phyloP scores from a whole-genome alignment of 2,329 filamentous ascomycete genomes.

The Aspergillus sergii region DNA sequence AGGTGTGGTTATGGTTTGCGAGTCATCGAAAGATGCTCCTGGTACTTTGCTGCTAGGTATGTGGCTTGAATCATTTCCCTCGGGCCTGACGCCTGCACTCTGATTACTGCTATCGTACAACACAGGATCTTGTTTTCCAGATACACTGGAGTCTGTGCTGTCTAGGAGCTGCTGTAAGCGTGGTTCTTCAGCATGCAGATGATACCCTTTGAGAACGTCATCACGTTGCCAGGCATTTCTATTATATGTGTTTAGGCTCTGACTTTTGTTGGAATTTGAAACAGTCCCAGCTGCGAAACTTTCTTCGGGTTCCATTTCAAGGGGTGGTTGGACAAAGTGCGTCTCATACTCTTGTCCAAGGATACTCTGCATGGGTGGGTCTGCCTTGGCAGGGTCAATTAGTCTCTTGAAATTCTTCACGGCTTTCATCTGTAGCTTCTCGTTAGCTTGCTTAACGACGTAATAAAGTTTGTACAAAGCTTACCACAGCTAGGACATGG shows the following conservation, averaged over 20 bases:
- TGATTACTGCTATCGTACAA: conserved; percentile 13
- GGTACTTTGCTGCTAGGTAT: conserved; percentile 24
- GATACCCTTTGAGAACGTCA: conserved; percentile 57
- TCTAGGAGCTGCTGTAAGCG: conserved; percentile 8
- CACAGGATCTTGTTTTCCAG: conserved; percentile 2
- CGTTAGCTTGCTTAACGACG: conserved; percentile 6
- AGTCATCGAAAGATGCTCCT: conserved; percentile 21
- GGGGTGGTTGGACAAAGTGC: conserved; percentile 60
- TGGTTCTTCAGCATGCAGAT: conserved; percentile 33
- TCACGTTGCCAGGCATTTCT: conserved; percentile 52
- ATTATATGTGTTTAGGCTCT: conserved; percentile 52
- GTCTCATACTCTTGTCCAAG: conserved; percentile 57
- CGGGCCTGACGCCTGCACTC: conserved; percentile 22
- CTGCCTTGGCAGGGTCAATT: conserved; percentile 58
- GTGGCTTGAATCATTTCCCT: conserved; percentile 30
- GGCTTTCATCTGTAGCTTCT: conserved; percentile 71
- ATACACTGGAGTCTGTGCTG: conserved; percentile 15
- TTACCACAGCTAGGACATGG: conserved; percentile 79
- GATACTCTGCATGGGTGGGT: conserved; percentile 59
- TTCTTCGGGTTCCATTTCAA: conserved; percentile 50
- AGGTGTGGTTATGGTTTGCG: conserved; percentile 20
- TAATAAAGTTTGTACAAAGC: conserved; percentile 8
- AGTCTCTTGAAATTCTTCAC: conserved; percentile 85
- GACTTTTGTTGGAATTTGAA: conserved; percentile 20
- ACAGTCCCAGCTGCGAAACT: conserved; percentile 28